phyloP scores from a whole-genome alignment of 371 early-diverging fungal species.

The Mortierella sp. region DNA sequence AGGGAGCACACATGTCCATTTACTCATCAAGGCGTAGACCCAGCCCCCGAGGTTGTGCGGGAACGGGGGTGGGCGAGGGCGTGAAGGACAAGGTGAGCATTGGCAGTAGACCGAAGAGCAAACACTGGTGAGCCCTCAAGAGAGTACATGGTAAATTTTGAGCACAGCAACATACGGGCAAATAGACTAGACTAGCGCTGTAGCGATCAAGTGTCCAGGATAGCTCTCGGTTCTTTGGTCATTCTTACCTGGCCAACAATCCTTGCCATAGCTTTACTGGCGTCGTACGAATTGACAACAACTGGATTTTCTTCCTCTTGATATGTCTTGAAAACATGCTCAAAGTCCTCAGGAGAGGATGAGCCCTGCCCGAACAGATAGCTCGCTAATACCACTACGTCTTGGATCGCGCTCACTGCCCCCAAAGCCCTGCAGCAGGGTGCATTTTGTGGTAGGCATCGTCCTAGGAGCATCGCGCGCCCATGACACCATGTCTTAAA shows the following conservation, averaged over 20 bases:
- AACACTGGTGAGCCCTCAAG: too few species aligned
- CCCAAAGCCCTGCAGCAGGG: slow-evolving; percentile 2
- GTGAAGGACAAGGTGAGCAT: too few species aligned
- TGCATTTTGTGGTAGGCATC: slow-evolving; percentile 7
- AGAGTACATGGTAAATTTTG: too few species aligned
- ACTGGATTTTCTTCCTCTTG: slow-evolving; percentile 8
- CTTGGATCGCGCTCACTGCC: slow-evolving; percentile 29
- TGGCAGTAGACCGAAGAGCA: too few species aligned
- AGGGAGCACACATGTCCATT: too few species aligned
- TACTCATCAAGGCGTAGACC: too few species aligned
- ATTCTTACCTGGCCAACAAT: slow-evolving; percentile 26
- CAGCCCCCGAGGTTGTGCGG: too few species aligned
- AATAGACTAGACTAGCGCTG: slow-evolving; percentile 18
- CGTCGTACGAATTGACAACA: slow-evolving; percentile 12
- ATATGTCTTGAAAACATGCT: not conserved
- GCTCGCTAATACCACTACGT: slow-evolving; percentile 25
- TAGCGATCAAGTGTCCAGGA: slow-evolving; percentile 32
- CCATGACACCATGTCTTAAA: slow-evolving; percentile 14
- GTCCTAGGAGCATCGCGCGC: slow-evolving; percentile 4
- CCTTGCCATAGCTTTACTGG: slow-evolving; percentile 8
- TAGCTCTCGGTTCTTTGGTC: too few species aligned
- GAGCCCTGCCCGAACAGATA: slow-evolving; percentile 17
- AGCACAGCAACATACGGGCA: too few species aligned
- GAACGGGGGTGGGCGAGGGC: too few species aligned
- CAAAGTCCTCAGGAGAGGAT: not conserved